A percentile compares a stretch with the other conserved stretches of the same genome.
These are phyloP conservation scores for Pythium vanterpoolii DNA, from an alignment of 352 stramenopile species.

Conservation along the genomic window DNA sequence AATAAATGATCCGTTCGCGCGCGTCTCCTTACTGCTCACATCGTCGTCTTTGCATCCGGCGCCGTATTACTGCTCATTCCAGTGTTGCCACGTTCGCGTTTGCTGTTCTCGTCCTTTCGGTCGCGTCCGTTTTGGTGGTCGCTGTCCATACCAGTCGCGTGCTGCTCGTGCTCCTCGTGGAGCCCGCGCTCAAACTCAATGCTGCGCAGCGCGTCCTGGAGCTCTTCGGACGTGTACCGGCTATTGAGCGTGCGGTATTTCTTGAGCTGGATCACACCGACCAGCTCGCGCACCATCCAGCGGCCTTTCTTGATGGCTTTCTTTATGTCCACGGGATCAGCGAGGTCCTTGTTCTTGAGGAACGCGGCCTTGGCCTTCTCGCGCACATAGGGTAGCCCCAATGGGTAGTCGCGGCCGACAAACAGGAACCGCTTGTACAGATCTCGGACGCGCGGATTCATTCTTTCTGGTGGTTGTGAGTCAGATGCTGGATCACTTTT, in stretches of 20 bases:
- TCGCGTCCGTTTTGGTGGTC: not conserved
- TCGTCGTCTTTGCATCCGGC: conserved; percentile 1
- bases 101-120: not conserved
- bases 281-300: conserved; percentile 95
- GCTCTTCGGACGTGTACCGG: conserved; percentile 86
- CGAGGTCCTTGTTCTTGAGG: conserved; percentile 78
- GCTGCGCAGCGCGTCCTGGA: conserved; percentile 57
- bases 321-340: conserved; percentile 76
- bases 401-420: conserved; percentile 94
- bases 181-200: conserved; percentile 38
- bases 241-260: conserved; percentile 96
- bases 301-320: conserved; percentile 91
- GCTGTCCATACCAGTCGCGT: not conserved
- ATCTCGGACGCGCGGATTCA: conserved; percentile 93
- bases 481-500: not conserved
- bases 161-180: not conserved
- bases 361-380: conserved; percentile 91
- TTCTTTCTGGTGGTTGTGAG: conserved; percentile 23
- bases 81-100: not conserved
- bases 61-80: not conserved
- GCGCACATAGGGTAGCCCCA: conserved; percentile 90
- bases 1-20: conserved; percentile 1
- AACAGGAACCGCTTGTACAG: conserved; percentile 94
- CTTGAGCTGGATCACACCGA: conserved; percentile 96
- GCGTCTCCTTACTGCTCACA: not conserved